These are phyloP conservation scores for Emiliania huxleyi DNA, from an alignment of 78 protist species.

Conservation along the genomic window DNA sequence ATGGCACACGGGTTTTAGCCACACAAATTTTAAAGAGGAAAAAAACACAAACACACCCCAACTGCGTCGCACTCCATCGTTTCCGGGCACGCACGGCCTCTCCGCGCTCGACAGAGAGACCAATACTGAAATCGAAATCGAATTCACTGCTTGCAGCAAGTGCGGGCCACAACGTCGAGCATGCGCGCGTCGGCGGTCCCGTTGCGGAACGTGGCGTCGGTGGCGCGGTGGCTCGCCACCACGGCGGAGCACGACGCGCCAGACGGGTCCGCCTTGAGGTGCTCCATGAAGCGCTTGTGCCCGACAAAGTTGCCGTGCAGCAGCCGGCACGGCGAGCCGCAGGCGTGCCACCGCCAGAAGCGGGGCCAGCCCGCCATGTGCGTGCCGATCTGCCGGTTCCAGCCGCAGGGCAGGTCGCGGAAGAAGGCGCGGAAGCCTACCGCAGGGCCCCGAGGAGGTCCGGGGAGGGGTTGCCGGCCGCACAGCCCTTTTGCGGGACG, in stretches of 20 bases:
- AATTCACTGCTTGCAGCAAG: too few relatives aligned
- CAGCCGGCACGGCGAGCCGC: not conserved
- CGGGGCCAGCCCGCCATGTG: conserved; percentile 7
- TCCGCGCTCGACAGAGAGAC: too few relatives aligned
- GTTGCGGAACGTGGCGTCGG: not conserved
- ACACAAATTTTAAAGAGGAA: too few relatives aligned
- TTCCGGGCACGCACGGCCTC: too few relatives aligned
- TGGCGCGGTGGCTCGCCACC: not conserved
- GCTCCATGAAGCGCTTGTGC: not conserved
- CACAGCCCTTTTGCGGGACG: too few relatives aligned
- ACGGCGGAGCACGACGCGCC: not conserved
- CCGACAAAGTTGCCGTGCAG: not conserved
- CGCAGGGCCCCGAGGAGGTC: too few relatives aligned
- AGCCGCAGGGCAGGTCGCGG: not conserved
- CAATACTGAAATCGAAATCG: too few relatives aligned
- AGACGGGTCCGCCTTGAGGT: not conserved
- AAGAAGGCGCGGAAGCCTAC: not conserved
- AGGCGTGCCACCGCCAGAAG: not conserved
- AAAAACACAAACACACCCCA: too few relatives aligned
- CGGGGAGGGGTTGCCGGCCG: too few relatives aligned
- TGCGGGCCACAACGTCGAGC: not conserved
- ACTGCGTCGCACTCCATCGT: too few relatives aligned
- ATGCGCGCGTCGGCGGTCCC: not conserved
- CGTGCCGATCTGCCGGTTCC: conserved; percentile 22
- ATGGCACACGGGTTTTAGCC: too few relatives aligned